Percentiles rank a stretch among this genome's conserved stretches.
These are phyloP conservation scores for Cercospora berteroae DNA, from an alignment of 2,329 filamentous ascomycete genomes.

Conservation along the genomic window DNA sequence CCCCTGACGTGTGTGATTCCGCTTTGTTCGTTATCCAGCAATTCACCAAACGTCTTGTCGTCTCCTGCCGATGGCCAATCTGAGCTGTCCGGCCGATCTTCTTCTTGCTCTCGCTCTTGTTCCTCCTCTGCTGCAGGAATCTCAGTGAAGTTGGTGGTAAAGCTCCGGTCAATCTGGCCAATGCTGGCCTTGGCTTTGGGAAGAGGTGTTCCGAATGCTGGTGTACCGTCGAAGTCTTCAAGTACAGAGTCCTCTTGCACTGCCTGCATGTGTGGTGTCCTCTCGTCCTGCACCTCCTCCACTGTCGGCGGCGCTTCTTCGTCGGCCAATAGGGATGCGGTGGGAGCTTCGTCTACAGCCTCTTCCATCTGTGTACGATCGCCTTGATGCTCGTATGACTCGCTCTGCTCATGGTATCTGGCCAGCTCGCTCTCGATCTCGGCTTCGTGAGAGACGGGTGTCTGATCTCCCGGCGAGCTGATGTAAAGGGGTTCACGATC, in stretches of 20 bases:
- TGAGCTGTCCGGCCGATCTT: constrained; percentile 18
- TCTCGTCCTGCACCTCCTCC: constrained; percentile 12
- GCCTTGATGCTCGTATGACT: constrained; percentile 49
- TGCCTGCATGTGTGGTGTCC: constrained; percentile 13
- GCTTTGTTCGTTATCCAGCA: constrained; percentile 23
- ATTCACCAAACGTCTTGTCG: constrained; percentile 35
- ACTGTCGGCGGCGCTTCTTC: constrained; percentile 37
- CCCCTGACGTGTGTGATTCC: constrained; percentile 1
- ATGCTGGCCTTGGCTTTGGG: constrained; percentile 19
- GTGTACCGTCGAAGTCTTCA: constrained; percentile 21
- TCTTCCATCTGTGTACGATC: constrained; percentile 47
- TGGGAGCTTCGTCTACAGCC: constrained; percentile 45
- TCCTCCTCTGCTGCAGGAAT: constrained; percentile 15
- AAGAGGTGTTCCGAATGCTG: constrained; percentile 19
- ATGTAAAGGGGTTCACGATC: constrained; percentile 15
- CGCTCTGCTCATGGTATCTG: constrained; percentile 9
- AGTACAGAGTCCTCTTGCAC: constrained; percentile 18
- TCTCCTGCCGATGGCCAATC: constrained; percentile 35
- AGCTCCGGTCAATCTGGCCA: constrained; percentile 32
- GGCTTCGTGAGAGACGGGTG: constrained; percentile 14
- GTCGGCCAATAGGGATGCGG: constrained; percentile 44
- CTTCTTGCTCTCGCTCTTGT: constrained; percentile 16
- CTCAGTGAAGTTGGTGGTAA: constrained; percentile 37
- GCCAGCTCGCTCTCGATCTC: constrained; percentile 18
- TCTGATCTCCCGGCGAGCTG: constrained; percentile 18